phyloP scores from a whole-genome alignment of 2,329 filamentous ascomycete genomes.

The Phialophora macrospora region DNA sequence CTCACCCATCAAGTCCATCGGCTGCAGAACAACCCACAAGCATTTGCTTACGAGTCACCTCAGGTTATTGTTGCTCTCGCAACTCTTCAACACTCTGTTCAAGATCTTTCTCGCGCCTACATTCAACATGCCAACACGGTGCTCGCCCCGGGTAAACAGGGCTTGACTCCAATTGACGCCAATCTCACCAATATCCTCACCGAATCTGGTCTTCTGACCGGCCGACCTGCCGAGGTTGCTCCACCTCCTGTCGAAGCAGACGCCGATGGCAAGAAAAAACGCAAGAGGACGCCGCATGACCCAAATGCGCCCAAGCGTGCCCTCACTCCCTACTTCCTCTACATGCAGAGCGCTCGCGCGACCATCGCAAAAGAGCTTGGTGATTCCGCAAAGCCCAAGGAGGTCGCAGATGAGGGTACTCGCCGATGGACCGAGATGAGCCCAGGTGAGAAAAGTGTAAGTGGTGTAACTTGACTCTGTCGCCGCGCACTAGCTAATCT shows the following conservation, averaged over 20 bases:
- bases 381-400: constrained; percentile 76
- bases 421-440: constrained; percentile 82
- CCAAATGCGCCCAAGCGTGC: constrained; percentile 95
- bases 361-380: constrained; percentile 81
- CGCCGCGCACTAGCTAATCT: constrained; percentile 15
- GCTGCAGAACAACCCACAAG: constrained; percentile 24
- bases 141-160: constrained; percentile 64
- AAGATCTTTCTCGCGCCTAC: constrained; percentile 80
- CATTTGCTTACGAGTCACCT: constrained; percentile 46
- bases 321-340: constrained; percentile 92
- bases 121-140: constrained; percentile 86
- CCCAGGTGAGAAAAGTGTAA: constrained; percentile 72
- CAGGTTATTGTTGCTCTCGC: constrained; percentile 79
- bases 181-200: constrained; percentile 52
- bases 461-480: constrained; percentile 35
- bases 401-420: constrained; percentile 85
- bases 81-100: constrained; percentile 78
- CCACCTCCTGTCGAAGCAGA: constrained; percentile 48
- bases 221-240: constrained; percentile 42
- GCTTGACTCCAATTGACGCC: constrained; percentile 57
- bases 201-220: constrained; percentile 51
- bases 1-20: constrained; percentile 15
- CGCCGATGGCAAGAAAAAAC: constrained; percentile 75
- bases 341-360: constrained; percentile 83
- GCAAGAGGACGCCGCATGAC: constrained; percentile 84